Evolutionary conservation across 2,329 filamentous ascomycete species (phyloP), one percentile per base, ranked within the genome.

Genomic region (Hypoxylon sp.): DNA sequence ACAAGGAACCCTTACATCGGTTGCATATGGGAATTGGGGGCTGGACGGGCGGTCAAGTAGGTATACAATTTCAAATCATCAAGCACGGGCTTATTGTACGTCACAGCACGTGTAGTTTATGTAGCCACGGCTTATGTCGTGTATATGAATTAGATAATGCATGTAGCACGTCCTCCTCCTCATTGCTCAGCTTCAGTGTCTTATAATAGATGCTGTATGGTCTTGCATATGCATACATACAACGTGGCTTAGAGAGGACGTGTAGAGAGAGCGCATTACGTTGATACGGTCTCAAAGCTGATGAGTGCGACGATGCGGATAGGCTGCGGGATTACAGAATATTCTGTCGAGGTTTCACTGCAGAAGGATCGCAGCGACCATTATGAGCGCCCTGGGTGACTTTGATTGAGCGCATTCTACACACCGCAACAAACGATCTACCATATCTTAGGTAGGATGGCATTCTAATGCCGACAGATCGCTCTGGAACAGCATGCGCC

Each of bases 191-290:
- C 44, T 38, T 52, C 30, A n/a, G n/a, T n/a, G n/a, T 52, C 35
- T 42, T 8, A 19, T 20, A 44, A 37, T 23, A 21, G 27, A 34
- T 40, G 45, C 31, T 32, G 48, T 17, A 26, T 37, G 30, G 44
- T 35, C 40, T 37, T 53, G 49, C 53, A 50, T 57, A 44, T 23
- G 53, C 53, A 50, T 49, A 50, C 53, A 44, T 23, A 57, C 53
- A 50, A 53, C 49, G 49, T 57, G 53, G 44, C 49, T 30, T 42
- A 23, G 16, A 44, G 20, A 44, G 9, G 17, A 26, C 31, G 32
- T 27, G 4, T 19, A 26, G 11, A 21, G 26, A 27, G n/a, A 38
- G 32, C 16, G 26, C 37, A 42, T 37, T 21, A 20, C 32, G 27
- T 38, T 23, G 16, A 32, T 15, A 35, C 37, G 27, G 42, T 44